Conservation (phyloP, 2,329 filamentous ascomycete species). For the Colletotrichum tropicicola region DNA sequence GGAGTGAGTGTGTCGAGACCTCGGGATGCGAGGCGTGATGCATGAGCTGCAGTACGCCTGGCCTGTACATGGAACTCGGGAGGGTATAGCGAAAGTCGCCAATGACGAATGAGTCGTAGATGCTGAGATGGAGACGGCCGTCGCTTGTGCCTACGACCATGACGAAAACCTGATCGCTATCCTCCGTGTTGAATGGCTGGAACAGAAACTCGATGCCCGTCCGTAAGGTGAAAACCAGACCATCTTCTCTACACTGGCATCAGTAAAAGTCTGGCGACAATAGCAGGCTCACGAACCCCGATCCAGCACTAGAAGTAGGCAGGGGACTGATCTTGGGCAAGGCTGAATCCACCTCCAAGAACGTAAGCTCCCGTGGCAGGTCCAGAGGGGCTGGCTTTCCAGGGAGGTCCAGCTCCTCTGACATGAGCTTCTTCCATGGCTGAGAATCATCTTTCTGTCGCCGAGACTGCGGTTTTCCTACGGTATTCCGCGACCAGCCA, state of each 20-base stretch:
- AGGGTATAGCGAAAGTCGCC: conserved; percentile 68
- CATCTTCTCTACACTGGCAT: conserved; percentile 52
- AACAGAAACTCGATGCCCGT: conserved; percentile 77
- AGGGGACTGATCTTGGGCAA: conserved; percentile 80
- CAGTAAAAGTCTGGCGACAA: conserved; percentile 13
- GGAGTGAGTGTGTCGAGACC: conserved; percentile 78
- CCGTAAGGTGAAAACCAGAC: conserved; percentile 74
- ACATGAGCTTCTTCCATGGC: conserved; percentile 41
- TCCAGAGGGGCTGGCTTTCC: conserved; percentile 49
- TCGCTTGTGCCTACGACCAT: conserved; percentile 79
- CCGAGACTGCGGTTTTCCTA: conserved; percentile 33
- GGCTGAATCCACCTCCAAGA: conserved; percentile 79
- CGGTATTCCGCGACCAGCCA: conserved; percentile 59
- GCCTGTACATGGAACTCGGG: conserved; percentile 36
- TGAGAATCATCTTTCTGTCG: conserved; percentile 29
- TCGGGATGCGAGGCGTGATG: conserved; percentile 77
- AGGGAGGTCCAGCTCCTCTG: conserved; percentile 36
- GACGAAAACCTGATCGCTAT: conserved; percentile 80
- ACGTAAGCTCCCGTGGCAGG: conserved; percentile 77
- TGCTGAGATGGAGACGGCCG: conserved; percentile 78
- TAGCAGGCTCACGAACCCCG: conserved; percentile 58
- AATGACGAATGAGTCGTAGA: conserved; percentile 87
- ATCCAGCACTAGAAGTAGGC: conserved; percentile 67
- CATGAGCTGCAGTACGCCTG: conserved; percentile 49
- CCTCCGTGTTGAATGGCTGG: conserved; percentile 66